Percentiles rank a stretch among this genome's conserved stretches.
These are phyloP conservation scores for Nicotiana otophora DNA, from an alignment of 257 asterid species.

Conservation along the genomic window DNA sequence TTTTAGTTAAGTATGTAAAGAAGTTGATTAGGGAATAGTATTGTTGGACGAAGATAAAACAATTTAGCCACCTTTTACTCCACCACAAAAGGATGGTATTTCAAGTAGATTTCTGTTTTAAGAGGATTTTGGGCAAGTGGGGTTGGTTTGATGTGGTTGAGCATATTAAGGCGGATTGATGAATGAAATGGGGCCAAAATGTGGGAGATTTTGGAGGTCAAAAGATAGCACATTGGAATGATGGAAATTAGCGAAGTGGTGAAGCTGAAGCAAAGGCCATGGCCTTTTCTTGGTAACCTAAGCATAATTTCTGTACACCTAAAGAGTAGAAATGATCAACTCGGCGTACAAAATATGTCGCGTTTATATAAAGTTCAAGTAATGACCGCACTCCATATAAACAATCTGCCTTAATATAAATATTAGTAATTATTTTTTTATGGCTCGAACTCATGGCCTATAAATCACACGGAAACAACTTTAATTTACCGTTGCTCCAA, in stretches of 20 bases:
- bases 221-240: constrained; percentile 17
- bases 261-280: neutral
- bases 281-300: neutral
- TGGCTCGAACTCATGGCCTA: fast-evolving
- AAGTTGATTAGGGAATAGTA: neutral
- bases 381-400: too few relatives aligned
- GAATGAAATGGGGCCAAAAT: constrained; percentile 17
- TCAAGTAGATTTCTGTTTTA: neutral
- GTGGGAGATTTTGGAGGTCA: constrained; percentile 19
- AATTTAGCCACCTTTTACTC: constrained; percentile 4
- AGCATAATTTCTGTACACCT: neutral
- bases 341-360: too few relatives aligned
- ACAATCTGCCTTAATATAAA: too few relatives aligned
- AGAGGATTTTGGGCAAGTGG: constrained; percentile 21
- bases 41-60: neutral
- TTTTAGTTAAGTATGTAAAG: too few relatives aligned
- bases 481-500: too few relatives aligned
- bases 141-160: constrained; percentile 7
- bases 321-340: neutral
- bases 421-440: too few relatives aligned
- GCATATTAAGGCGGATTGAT: constrained; percentile 45
- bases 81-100: neutral
- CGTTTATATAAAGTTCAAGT: too few relatives aligned
- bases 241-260: neutral
- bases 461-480: too few relatives aligned